Conservation (phyloP, 2,329 filamentous ascomycete species). For the Paracoccidioides brasiliensis region DNA sequence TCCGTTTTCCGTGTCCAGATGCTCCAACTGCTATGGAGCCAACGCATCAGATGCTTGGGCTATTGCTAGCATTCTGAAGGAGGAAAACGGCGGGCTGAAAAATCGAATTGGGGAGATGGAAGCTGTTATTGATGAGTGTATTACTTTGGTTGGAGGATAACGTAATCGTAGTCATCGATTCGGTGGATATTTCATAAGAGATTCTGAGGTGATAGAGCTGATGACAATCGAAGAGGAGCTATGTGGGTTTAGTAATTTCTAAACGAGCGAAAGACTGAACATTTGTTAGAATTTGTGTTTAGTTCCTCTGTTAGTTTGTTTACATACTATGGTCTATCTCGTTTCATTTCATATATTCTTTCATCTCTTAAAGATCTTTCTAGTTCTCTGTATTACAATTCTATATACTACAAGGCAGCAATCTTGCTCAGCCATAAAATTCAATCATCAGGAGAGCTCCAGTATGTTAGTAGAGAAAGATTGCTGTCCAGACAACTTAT, state of each 20-base stretch:
- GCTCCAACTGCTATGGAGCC: conserved; percentile 30
- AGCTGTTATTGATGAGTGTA: conserved; percentile 41
- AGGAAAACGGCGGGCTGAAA: conserved; percentile 43
- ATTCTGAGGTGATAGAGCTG: neutral
- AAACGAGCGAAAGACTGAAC: neutral
- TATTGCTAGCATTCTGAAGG: conserved; percentile 37
- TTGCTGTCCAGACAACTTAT: too few relatives aligned
- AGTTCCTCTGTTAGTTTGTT: neutral
- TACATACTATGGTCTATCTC: neutral
- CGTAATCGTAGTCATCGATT: neutral
- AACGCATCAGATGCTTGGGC: conserved; percentile 40
- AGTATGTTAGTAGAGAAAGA: too few relatives aligned
- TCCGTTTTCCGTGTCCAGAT: conserved; percentile 19
- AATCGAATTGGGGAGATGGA: conserved; percentile 41
- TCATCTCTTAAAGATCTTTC: neutral
- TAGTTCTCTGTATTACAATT: neutral
- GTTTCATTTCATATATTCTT: neutral
- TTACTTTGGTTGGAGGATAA: conserved; percentile 37
- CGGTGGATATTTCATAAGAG: neutral
- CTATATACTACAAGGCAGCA: neutral
- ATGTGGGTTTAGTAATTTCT: neutral
- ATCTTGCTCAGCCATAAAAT: too few relatives aligned
- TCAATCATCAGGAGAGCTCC: too few relatives aligned
- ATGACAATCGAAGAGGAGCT: neutral
- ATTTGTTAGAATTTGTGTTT: neutral